Evolutionary conservation across 768 basidiomycete species (phyloP).

Genomic region (Dioszegia hungarica): DNA sequence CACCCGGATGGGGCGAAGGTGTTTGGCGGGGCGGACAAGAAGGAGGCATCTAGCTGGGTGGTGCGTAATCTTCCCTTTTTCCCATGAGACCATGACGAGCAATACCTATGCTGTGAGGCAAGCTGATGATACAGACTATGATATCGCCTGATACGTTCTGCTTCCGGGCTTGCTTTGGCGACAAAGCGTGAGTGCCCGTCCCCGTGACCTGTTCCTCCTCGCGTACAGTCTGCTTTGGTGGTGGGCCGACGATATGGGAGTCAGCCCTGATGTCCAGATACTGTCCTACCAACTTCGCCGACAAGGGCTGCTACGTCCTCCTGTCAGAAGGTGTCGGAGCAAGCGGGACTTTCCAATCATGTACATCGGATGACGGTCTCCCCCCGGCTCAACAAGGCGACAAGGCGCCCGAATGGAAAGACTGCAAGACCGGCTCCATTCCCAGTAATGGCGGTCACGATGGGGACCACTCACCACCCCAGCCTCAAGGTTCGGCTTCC

Average conservation of each 20-base stretch:
- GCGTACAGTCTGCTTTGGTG: slow-evolving; percentile 43
- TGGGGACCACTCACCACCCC: background rate
- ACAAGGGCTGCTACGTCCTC: slow-evolving; percentile 36
- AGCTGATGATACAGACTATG: slow-evolving; percentile 21
- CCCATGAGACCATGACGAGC: background rate
- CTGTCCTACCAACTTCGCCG: slow-evolving; percentile 34
- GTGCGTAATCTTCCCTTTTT: no score
- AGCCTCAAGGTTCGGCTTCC: background rate
- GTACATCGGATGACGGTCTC: background rate
- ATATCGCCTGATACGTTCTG: slow-evolving; percentile 37
- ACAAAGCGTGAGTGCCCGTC: no score
- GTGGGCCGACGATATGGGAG: slow-evolving; percentile 11
- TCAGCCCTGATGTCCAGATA: slow-evolving; percentile 14
- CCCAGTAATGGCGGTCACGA: background rate
- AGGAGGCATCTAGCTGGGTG: slow-evolving; percentile 31
- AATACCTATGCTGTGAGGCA: no score
- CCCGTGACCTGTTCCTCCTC: no score
- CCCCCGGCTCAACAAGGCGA: slow-evolving; percentile 1
- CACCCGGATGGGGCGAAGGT: slow-evolving; percentile 27
- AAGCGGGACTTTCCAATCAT: slow-evolving; percentile 13
- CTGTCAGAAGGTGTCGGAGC: slow-evolving; percentile 26
- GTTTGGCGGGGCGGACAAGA: slow-evolving; percentile 13
- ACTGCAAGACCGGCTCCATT: slow-evolving; percentile 17
- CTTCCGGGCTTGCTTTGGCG: slow-evolving; percentile 39
- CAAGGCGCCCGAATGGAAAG: slow-evolving; percentile 15